A percentile compares a stretch with the other conserved stretches of the same genome.
Conservation (phyloP, 805 yeast genomes). For the Ogataea angusta region DNA sequence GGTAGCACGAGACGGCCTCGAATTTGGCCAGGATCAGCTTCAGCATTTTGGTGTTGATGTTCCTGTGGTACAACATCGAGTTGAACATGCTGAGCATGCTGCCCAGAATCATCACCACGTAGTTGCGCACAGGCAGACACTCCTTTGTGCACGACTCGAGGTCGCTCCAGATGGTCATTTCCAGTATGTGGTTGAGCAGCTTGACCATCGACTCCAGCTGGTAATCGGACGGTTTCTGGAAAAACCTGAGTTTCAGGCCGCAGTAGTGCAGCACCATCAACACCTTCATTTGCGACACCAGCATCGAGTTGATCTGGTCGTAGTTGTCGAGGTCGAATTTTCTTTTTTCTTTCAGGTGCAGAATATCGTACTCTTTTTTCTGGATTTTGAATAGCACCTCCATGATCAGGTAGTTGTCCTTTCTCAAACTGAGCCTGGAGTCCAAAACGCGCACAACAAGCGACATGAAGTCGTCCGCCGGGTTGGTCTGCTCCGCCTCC, state of each 20-base stretch:
- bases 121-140: slow-evolving; percentile 7
- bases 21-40: slow-evolving; percentile 13
- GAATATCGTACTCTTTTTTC: slow-evolving; percentile 11
- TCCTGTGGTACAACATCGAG: slow-evolving; percentile 9
- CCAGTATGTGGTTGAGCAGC: slow-evolving; percentile 11
- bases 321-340: slow-evolving; percentile 7
- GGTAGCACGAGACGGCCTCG: slow-evolving; percentile 9
- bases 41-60: slow-evolving; percentile 5
- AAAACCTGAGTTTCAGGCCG: slow-evolving; percentile 12
- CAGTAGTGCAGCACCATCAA: slow-evolving; percentile 14
- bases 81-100: slow-evolving; percentile 16
- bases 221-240: slow-evolving; percentile 8
- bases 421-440: slow-evolving; percentile 8
- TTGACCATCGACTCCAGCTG: slow-evolving; percentile 13
- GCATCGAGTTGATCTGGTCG: slow-evolving; percentile 7
- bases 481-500: not conserved
- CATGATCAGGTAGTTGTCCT: slow-evolving; percentile 6
- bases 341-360: slow-evolving; percentile 9
- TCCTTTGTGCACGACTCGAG: not conserved
- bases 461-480: slow-evolving; percentile 1
- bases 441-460: slow-evolving; percentile 8
- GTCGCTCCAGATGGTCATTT: slow-evolving; percentile 6
- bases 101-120: slow-evolving; percentile 8
- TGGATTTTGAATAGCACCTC: slow-evolving; percentile 8
- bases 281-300: slow-evolving; percentile 10